Evolutionary conservation across 2,329 filamentous ascomycete genomes (phyloP).

Genomic region (Ceratocystis diversiconidia): DNA sequence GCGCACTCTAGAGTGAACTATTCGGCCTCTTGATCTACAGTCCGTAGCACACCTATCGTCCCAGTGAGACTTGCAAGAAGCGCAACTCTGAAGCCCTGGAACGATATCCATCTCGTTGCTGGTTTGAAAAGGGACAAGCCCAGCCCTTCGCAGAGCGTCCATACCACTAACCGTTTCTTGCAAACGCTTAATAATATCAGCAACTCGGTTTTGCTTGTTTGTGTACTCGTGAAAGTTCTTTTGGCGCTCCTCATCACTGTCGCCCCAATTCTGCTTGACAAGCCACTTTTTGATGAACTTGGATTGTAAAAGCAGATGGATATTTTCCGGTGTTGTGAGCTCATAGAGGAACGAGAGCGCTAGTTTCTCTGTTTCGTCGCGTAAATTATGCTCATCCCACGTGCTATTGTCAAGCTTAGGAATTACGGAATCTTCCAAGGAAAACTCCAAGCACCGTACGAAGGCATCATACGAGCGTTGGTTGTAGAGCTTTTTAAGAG

Average conservation of each 20-base stretch:
- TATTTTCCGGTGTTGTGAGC: constrained; percentile 37
- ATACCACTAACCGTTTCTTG: constrained; percentile 37
- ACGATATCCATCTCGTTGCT: constrained; percentile 9
- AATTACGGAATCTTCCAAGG: constrained; percentile 35
- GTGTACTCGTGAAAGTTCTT: constrained; percentile 41
- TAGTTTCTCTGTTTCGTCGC: constrained; percentile 46
- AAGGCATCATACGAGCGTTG: constrained; percentile 40
- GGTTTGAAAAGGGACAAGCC: constrained; percentile 28
- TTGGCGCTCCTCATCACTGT: constrained; percentile 36
- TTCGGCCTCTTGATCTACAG: constrained; percentile 20
- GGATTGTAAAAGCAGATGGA: constrained; percentile 44
- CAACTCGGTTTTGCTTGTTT: constrained; percentile 28
- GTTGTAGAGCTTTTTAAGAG: constrained; percentile 30
- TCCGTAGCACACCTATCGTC: constrained; percentile 17
- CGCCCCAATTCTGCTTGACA: constrained; percentile 56
- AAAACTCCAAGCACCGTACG: constrained; percentile 45
- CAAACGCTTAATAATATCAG: constrained; percentile 37
- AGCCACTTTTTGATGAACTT: constrained; percentile 61
- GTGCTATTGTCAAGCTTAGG: constrained; percentile 39
- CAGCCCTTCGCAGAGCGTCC: constrained; percentile 37
- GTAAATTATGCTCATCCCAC: constrained; percentile 49
- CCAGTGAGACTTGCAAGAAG: neutral
- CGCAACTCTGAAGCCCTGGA: too few species aligned
- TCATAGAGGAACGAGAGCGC: constrained; percentile 44
- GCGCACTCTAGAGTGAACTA: constrained; percentile 25